These are phyloP conservation scores for Cenchrus fungigraminus DNA, from an alignment of 176 grass and related monocot species.

Conservation along the genomic window DNA sequence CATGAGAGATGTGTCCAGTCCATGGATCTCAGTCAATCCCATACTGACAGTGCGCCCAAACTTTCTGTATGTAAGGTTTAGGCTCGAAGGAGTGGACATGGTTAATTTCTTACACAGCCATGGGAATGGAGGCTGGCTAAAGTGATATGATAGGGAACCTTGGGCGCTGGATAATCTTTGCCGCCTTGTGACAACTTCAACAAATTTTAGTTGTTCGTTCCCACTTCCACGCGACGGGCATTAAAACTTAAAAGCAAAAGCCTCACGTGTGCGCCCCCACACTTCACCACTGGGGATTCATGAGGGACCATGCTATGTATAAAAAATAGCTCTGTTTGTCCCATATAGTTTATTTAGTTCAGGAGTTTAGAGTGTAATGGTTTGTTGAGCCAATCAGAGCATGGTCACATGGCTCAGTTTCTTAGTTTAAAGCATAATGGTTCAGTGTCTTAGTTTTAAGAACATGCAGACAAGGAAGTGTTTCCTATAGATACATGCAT, in stretches of 20 bases:
- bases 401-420: background rate
- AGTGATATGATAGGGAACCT: background rate
- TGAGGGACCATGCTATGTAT: background rate
- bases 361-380: background rate
- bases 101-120: background rate
- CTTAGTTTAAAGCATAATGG: background rate
- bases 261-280: background rate
- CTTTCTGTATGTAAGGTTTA: background rate
- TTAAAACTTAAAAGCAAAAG: background rate
- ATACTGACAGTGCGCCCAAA: background rate
- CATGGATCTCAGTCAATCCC: background rate
- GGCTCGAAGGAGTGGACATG: background rate
- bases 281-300: background rate
- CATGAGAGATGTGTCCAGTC: background rate
- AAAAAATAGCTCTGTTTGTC: background rate
- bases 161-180: background rate
- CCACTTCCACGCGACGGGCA: background rate
- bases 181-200: background rate
- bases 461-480: background rate
- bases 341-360: background rate
- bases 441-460: background rate
- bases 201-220: background rate
- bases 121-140: background rate
- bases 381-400: background rate
- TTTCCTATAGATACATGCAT: background rate